Base-by-base conservation (phyloP, 176 grass and related monocot genomes). In the Typha latifolia region DNA sequence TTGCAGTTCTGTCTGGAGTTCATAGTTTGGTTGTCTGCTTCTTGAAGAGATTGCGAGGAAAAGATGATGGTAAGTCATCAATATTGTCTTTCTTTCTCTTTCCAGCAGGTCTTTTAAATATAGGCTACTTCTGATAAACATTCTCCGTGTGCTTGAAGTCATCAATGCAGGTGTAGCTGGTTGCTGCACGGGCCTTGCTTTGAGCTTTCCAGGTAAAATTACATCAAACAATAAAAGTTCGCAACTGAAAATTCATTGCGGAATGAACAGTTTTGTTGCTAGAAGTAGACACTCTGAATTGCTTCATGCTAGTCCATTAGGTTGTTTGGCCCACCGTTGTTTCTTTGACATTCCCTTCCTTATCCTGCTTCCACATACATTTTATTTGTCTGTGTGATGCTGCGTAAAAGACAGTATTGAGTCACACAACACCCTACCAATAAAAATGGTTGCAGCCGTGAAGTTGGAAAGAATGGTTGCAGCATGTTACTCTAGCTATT, bases 11-110 rank as follows among this genome's bases (percentile, higher is more conserved):
- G 43, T 99, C 94, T 48, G 89, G 94, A 0, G 84, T 93, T 32
- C 89, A 93, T 74, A 93, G 94, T 81, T 89, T 99, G 65, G 86
- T 99, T 13, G 72, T 89, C 69, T 99, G 94, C 51, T 76, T 86
- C 66, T 62, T 99, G 86, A 82, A 88, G 82, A 88, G 72, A 70
- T 15, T 99, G 51, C 94, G 94, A 32, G 86, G 89, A 68, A 99
- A 93, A 81, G 94, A 99, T 77, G 94, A 99, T 75, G 85, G 94
- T 99, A 74, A 57, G 80, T 81, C 26, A 51, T 64, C 34, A 37
- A 23, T 47, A 69, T 14, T 43, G 12, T 76, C 13, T 1, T 3
- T 14, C 11, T 3, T 50, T 14, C 14, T 71, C 7, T 77, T 76
- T 78, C 8, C 47, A 47, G 61, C 37, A 10, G 49, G 61, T 49